Conservation (phyloP, 441 rosid species). For the Geranium incanum region DNA sequence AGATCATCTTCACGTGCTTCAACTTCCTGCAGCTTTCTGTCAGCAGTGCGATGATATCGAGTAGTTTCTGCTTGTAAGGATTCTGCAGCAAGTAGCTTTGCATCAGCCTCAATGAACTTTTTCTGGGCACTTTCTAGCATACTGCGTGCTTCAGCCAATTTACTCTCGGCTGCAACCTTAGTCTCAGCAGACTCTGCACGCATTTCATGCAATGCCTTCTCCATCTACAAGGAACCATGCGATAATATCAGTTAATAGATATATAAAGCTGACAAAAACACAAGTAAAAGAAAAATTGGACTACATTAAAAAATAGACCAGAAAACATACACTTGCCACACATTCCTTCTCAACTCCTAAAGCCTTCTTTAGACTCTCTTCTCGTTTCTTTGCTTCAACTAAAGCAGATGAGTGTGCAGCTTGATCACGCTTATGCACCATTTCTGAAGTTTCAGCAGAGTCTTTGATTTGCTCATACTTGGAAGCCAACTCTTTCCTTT, state of each 20-base stretch:
- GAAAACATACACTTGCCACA: constrained; percentile 59
- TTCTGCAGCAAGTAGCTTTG: constrained; percentile 57
- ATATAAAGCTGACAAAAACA: constrained; percentile 3
- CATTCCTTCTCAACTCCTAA: constrained; percentile 78
- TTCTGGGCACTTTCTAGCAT: constrained; percentile 69
- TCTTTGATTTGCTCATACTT: constrained; percentile 58
- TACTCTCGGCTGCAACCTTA: constrained; percentile 68
- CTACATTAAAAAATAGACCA: constrained; percentile 13
- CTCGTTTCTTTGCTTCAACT: constrained; percentile 68
- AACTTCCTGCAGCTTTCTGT: constrained; percentile 77
- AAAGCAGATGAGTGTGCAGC: constrained; percentile 57
- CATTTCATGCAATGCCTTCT: constrained; percentile 90
- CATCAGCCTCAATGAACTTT: constrained; percentile 56
- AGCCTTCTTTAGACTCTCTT: constrained; percentile 75
- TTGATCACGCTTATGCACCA: constrained; percentile 46
- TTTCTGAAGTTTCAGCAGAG: constrained; percentile 55
- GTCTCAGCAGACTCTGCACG: constrained; percentile 87
- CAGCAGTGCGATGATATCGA: constrained; percentile 60
- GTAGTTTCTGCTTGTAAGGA: constrained; percentile 62
- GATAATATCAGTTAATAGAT: constrained; percentile 10
- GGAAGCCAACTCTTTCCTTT: constrained; percentile 50
- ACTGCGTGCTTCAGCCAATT: constrained; percentile 51
- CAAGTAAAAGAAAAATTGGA: not conserved
- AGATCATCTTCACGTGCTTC: constrained; percentile 79
- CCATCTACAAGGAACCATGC: constrained; percentile 45